Conservation (phyloP, 371 early-diverging fungal species). For the Mucor sp. region DNA sequence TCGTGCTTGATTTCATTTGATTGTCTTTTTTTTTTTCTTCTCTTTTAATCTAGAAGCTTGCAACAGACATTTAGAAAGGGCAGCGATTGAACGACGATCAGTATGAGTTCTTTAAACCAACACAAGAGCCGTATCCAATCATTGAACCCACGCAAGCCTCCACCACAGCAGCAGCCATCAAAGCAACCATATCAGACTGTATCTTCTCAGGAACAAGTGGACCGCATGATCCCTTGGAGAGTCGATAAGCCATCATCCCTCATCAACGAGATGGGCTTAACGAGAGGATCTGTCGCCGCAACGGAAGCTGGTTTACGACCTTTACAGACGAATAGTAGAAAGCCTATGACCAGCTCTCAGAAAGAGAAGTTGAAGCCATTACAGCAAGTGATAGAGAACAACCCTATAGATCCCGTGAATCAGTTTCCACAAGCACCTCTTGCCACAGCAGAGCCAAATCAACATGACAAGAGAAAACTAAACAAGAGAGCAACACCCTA, state of each 20-base stretch:
- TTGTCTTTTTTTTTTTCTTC: too few relatives aligned
- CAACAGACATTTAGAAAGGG: too few relatives aligned
- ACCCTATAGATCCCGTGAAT: slow-evolving; percentile 3
- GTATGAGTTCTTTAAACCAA: not conserved
- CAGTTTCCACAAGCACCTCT: not conserved
- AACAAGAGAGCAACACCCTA: not conserved
- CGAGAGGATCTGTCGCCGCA: not conserved
- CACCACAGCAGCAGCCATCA: not conserved
- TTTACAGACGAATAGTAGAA: not conserved
- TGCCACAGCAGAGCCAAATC: not conserved
- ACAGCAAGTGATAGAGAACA: not conserved
- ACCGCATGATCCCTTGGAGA: not conserved
- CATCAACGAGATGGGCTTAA: not conserved
- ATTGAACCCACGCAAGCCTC: not conserved
- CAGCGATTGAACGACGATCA: not conserved
- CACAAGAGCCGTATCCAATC: not conserved
- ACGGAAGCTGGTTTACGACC: not conserved
- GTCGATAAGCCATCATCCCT: not conserved
- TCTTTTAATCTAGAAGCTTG: too few relatives aligned
- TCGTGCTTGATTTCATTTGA: too few relatives aligned
- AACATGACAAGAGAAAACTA: not conserved
- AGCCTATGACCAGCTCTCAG: not conserved
- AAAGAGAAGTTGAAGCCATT: not conserved
- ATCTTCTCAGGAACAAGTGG: not conserved
- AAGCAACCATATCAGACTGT: not conserved